phyloP scores from a whole-genome alignment of 768 basidiomycete species.

The Tylopilus rubrobrunneus region DNA sequence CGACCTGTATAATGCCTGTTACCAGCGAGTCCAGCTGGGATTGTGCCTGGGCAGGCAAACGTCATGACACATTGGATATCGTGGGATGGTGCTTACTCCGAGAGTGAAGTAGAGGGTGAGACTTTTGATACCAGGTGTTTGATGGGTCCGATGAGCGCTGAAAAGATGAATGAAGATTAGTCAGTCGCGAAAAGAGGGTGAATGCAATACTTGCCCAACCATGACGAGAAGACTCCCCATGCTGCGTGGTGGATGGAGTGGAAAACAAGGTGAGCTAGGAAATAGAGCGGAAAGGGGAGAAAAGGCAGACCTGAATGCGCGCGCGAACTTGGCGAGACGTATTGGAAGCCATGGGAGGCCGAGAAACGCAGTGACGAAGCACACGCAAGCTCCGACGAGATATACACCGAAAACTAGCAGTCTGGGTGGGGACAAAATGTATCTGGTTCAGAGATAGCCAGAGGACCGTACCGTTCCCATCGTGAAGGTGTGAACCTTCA shows the following conservation, averaged over 20 bases:
- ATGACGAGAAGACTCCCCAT: slow-evolving; percentile 91
- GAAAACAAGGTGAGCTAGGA: neutral
- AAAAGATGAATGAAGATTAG: slow-evolving; percentile 47
- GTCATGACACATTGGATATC: neutral
- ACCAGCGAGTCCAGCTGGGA: slow-evolving; percentile 87
- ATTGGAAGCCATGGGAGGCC: slow-evolving; percentile 64
- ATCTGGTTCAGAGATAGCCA: neutral
- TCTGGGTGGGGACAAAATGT: slow-evolving; percentile 34
- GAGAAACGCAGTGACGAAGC: slow-evolving; percentile 89
- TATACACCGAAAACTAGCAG: slow-evolving; percentile 89
- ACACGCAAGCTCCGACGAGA: slow-evolving; percentile 84
- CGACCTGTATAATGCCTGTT: slow-evolving; percentile 73
- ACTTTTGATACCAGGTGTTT: slow-evolving; percentile 79
- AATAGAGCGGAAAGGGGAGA: neutral
- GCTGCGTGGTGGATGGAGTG: slow-evolving; percentile 23
- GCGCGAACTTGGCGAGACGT: slow-evolving; percentile 87
- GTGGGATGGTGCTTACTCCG: slow-evolving; percentile 48
- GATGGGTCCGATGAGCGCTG: slow-evolving; percentile 83
- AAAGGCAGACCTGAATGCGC: slow-evolving; percentile 66
- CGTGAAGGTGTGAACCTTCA: too few species aligned
- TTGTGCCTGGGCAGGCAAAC: slow-evolving; percentile 49
- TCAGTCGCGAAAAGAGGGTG: neutral
- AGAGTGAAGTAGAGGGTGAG: slow-evolving; percentile 91
- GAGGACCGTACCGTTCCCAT: slow-evolving; percentile 73
- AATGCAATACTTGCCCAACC: slow-evolving; percentile 65